Base-by-base conservation (phyloP, 768 basidiomycete species). In the Pulveroboletus ravenelii region DNA sequence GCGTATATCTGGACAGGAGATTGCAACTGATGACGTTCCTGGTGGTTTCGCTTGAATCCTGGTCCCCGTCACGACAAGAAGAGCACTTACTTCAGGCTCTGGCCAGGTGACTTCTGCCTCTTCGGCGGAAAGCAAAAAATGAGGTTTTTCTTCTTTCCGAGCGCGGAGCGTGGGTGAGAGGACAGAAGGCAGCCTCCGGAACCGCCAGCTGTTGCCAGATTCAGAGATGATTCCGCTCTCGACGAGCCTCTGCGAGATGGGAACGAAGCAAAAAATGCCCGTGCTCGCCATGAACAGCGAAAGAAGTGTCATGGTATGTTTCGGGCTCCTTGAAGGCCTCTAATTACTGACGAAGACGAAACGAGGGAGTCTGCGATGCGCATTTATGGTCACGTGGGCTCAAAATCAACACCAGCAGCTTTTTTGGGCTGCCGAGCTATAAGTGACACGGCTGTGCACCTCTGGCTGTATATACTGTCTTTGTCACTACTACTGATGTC, bases 401-500 rank as follows among this genome's bases (percentile, higher is more conserved):
- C 34, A 46, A 61, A 62, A 53, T 61, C 61, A 62, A 62, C 46
- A 17, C 30, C 30, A 30, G 6, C 9, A 30, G 5, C 30, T 31
- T 31, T 31, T 23, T 10, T 4, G 31, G 31, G 31, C 12, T 6
- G 12, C 30, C 7, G 30, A 31, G n/a, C n/a, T n/a, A 31, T 9
- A 2, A 31, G 9, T 12, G 30, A 6, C 30, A 31, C 31, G 31
- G 31, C 31, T 31, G 31, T 31, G 31, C 31, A 10, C n/a, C 10
- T 31, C 10, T 31, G 31, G 12, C 8, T 31, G 31, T 10, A 6
- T 13, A 25, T n/a, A n/a, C n/a, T n/a, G n/a, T n/a, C n/a, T n/a
- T n/a, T n/a, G n/a, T 14, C 25, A n/a, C 17, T 29, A 30, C 27
- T 15, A 34, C 38, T 30, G 2, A 63, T 79, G 80, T 57, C 79